Percentiles rank a stretch among this genome's conserved stretches.
phyloP scores from a whole-genome alignment of 768 basidiomycete species.

The Plicaturopsis crispa region DNA sequence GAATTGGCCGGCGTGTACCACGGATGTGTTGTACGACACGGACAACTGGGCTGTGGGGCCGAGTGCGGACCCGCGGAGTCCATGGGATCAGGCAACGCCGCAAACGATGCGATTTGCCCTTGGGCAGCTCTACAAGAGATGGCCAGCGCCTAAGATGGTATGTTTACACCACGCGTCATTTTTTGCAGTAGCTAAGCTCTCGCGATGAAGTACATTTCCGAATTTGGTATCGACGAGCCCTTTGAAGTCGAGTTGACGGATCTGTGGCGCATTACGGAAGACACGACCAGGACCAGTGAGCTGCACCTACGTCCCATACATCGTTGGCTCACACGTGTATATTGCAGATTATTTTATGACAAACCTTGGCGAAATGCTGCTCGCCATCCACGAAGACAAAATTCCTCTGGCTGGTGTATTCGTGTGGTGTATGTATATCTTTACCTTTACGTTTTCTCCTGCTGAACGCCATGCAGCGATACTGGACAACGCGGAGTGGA shows the following conservation, averaged over 20 bases:
- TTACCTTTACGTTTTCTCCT: neutral
- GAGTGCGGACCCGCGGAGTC: conserved; percentile 33
- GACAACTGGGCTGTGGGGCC: conserved; percentile 42
- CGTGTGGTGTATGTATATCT: conserved; percentile 30
- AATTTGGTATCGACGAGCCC: conserved; percentile 46
- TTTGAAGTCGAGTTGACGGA: conserved; percentile 36
- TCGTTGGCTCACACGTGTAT: too few relatives aligned
- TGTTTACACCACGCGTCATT: conserved; percentile 7
- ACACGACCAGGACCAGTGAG: conserved; percentile 33
- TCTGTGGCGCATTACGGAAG: conserved; percentile 36
- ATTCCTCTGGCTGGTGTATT: conserved; percentile 38
- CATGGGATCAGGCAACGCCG: conserved; percentile 40
- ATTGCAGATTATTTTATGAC: conserved; percentile 37
- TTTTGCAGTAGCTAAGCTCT: neutral
- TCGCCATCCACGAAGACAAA: conserved; percentile 42
- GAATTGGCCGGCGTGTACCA: conserved; percentile 44
- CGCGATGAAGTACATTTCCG: conserved; percentile 32
- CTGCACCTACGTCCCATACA: too few relatives aligned
- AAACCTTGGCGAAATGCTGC: conserved; percentile 42
- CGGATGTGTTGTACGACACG: conserved; percentile 30
- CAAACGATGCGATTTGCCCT: conserved; percentile 27
- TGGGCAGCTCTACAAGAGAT: conserved; percentile 27
- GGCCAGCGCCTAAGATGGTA: conserved; percentile 41
- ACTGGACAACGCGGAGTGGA: conserved; percentile 42
- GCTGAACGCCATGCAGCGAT: conserved; percentile 27